Evolutionary conservation across 179 eudicot species (phyloP), one percentile per base, ranked within the genome.

Genomic region (Silene vulgaris): DNA sequence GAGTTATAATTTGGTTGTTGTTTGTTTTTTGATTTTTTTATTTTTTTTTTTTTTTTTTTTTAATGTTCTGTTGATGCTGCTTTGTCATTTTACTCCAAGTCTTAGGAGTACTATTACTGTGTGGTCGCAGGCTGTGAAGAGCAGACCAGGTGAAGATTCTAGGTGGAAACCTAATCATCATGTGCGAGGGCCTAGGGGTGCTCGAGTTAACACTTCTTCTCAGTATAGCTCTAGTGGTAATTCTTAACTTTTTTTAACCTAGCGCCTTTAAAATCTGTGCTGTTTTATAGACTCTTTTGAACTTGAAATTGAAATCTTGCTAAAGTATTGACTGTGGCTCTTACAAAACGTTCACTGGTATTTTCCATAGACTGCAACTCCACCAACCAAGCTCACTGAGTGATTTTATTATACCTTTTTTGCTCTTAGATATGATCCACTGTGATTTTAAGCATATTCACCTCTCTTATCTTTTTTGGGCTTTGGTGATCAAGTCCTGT

Each of bases 211-310:
- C 62, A 61, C 72, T 67, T 83, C 73, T 71, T 56, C 84, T 76
- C 88, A 81, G 61, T 65, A 61, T 56, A 12, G 37, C 40, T 73
- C 86, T 70, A 82, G 71, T 71, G 86, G 86, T 85, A 85, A 40
- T 50, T 78, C 50, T 54, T 28, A 2, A 37, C 54, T 68, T 74
- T 29, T 37, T 8, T 26, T 80, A 5, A 26, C 13, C 12, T 43
- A 26, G n/a, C 48, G 64, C 57, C 54, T 63, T 77, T 52, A 43
- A 54, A 61, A 23, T 74, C 23, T 74, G 13, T 23, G 12, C 29
- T 28, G 12, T 62, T 23, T 12, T 16, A 35, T 28, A 8, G 2
- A 77, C 0, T 23, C 17, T 63, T 29, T 72, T 3, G 57, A 65
- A 26, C 35, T 50, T 78, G 45, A 56, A 64, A 13, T 23, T 28